Conservation (phyloP, 257 asterid species). For the Capsicum baccatum region DNA sequence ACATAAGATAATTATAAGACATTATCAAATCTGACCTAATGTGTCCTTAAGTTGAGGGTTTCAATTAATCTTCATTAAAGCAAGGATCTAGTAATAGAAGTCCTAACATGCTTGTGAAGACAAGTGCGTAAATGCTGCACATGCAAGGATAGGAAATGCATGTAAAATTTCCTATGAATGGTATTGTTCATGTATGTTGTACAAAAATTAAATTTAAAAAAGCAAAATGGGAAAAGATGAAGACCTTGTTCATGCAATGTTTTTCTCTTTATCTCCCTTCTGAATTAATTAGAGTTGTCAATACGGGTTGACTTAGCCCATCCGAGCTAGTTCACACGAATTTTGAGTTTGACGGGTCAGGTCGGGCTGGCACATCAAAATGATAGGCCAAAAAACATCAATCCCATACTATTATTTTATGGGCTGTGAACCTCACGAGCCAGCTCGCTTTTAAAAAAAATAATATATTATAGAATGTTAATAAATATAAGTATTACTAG, state of each 20-base stretch:
- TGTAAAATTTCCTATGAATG: conserved; percentile 8
- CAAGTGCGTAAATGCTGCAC: conserved; percentile 29
- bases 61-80: conserved; percentile 4
- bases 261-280: neutral
- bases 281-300: too few relatives aligned
- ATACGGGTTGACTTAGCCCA: too few relatives aligned
- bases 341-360: too few relatives aligned
- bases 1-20: neutral
- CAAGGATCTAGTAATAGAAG: conserved; percentile 15
- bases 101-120: conserved; percentile 7
- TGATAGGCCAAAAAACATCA: too few relatives aligned
- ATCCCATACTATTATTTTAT: too few relatives aligned
- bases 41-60: neutral
- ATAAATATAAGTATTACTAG: too few relatives aligned
- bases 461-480: too few relatives aligned
- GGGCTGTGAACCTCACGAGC: too few relatives aligned
- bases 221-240: neutral
- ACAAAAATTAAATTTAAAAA: neutral
- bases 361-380: too few relatives aligned
- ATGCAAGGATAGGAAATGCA: neutral
- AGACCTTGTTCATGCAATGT: conserved; percentile 27
- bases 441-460: too few relatives aligned
- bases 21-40: conserved; percentile 16
- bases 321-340: too few relatives aligned
- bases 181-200: neutral